These are phyloP conservation scores for Xylaria acuta DNA, from an alignment of 495 filamentous ascomycete species.

Conservation along the genomic window DNA sequence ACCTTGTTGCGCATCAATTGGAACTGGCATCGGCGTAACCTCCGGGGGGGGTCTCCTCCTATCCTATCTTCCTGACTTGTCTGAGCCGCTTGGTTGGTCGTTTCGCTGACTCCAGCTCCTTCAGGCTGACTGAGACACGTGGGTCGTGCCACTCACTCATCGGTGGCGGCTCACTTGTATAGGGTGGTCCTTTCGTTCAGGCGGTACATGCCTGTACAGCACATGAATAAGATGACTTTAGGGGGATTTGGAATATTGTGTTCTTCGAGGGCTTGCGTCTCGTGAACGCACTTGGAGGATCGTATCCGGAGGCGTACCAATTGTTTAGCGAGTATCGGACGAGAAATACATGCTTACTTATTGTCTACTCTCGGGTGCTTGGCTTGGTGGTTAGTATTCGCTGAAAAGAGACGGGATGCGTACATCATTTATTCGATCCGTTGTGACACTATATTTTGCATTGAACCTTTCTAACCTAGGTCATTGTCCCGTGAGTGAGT, in stretches of 20 bases:
- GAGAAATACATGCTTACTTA: neutral
- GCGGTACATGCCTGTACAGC: too few species aligned
- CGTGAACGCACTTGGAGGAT: neutral
- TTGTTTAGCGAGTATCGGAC: neutral
- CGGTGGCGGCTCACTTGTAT: conserved; percentile 1
- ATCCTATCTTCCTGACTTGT: neutral
- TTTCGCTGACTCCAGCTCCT: neutral
- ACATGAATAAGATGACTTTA: neutral
- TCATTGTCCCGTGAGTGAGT: neutral
- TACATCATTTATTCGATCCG: neutral
- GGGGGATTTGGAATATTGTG: neutral
- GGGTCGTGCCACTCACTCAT: neutral
- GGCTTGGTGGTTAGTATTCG: neutral
- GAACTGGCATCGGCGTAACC: neutral
- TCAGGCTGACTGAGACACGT: conserved; percentile 2
- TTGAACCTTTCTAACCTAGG: neutral
- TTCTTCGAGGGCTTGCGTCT: neutral
- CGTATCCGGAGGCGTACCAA: neutral
- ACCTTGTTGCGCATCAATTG: neutral
- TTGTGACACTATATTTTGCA: too few species aligned
- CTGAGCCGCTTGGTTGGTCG: neutral
- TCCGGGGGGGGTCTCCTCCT: neutral
- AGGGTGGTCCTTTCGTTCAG: too few species aligned
- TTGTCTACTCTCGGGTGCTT: neutral
- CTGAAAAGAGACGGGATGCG: neutral